Base-by-base conservation (phyloP, 345 rosid genomes). In the Moricandia arvensis region DNA sequence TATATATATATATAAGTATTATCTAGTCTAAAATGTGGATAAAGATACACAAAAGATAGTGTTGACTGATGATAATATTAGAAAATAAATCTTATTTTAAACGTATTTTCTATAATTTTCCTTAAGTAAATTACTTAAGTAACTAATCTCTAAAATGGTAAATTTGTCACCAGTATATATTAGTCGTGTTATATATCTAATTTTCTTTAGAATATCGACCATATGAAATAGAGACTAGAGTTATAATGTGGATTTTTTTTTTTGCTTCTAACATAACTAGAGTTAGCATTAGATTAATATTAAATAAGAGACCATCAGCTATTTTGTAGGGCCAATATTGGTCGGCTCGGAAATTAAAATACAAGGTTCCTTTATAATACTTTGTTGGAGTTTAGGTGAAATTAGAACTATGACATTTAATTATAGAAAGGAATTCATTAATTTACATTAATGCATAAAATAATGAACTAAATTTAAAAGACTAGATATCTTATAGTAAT, bases 401-500 rank as follows among this genome's bases (percentile, higher is more conserved):
- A 47, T 59, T 11, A 58, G 21, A 77, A 71, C 5, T 43, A 71
- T 6, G 71, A 33, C 13, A 71, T 8, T 43, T 59, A 66, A 55
- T 65, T 58, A 65, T 66, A 59, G 43, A 35, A 71, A 65, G 68
- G 72, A 59, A 72, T 72, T 62, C 33, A 66, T 10, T 27, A 35
- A 49, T 59, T 65, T 16, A 66, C 15, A 17, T 2, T 17, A 29
- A 59, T 59, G 34, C 29, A 66, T 49, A 4, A 26, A 68, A 7
- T 30, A 34, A 49, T 16, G 35, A 35, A 34, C 13, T 30, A 72
- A 66, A 72, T 26, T 17, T 15, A 59, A 37, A 78, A 29, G 68
- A 78, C 59, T 66, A 78, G 77, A 78, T 78, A 78, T 78, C 73
- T 66, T 78, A 78, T 70, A 78, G 53, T 78, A 78, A 72, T 72